Percentiles rank a stretch among this genome's conserved stretches.
These are phyloP conservation scores for Ceriops tagal DNA, from an alignment of 345 rosid species.

Conservation along the genomic window DNA sequence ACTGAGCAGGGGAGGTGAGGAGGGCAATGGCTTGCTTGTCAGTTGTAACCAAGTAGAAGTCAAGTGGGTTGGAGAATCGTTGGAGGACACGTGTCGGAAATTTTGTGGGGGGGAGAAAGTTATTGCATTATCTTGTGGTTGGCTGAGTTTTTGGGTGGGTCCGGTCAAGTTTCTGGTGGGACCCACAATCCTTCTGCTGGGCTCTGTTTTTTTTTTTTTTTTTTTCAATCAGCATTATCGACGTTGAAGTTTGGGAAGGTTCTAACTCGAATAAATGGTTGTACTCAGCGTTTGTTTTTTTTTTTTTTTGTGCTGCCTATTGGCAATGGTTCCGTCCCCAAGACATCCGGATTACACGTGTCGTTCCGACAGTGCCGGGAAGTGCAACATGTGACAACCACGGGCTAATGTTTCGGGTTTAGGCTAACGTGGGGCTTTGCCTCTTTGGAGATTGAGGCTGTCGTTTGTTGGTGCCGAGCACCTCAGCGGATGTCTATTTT, in stretches of 20 bases:
- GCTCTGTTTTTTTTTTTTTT: too few species aligned
- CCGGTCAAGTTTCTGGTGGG: neutral
- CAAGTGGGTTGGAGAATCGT: conserved; percentile 36
- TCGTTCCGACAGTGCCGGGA: neutral
- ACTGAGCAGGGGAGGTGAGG: neutral
- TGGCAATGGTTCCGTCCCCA: conserved; percentile 1
- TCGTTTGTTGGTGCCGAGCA: too few species aligned
- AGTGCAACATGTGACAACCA: neutral
- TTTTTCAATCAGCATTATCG: too few species aligned
- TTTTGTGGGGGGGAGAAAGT: conserved; percentile 40
- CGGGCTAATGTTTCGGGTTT: neutral
- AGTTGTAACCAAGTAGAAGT: neutral
- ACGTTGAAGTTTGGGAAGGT: too few species aligned
- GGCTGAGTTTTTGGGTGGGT: conserved; percentile 32
- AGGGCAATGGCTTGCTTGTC: too few species aligned
- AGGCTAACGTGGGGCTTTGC: too few species aligned
- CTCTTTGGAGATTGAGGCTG: too few species aligned
- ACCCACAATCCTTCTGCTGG: too few species aligned
- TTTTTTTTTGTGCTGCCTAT: neutral
- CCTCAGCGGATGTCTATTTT: too few species aligned
- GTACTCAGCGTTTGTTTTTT: conserved; percentile 7
- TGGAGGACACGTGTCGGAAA: conserved; percentile 36
- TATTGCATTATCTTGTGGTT: conserved; percentile 52
- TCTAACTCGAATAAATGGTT: too few species aligned
- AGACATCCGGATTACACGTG: conserved; percentile 4